Conservation (phyloP, 495 filamentous ascomycete species). For the Aspergillus homomorphus region DNA sequence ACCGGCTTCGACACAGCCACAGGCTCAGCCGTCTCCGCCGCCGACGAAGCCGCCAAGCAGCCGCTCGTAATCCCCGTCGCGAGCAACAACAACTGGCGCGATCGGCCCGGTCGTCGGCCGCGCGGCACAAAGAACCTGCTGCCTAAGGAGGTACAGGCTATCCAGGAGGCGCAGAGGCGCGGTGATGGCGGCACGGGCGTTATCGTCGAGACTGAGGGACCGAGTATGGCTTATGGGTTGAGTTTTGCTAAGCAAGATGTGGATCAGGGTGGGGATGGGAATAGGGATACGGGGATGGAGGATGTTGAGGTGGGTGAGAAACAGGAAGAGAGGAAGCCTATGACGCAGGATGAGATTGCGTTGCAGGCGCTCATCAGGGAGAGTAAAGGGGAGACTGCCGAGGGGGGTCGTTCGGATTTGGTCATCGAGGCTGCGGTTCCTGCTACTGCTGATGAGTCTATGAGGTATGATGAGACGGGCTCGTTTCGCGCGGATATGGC, state of each 20-base stretch:
- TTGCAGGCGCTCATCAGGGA: constrained; percentile 68
- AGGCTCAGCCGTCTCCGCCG: constrained; percentile 51
- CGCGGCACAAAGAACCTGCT: constrained; percentile 52
- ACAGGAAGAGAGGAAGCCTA: constrained; percentile 27
- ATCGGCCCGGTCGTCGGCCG: constrained; percentile 45
- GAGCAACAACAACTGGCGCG: constrained; percentile 71
- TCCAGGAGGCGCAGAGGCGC: constrained; percentile 36
- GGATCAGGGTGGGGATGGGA: constrained; percentile 24
- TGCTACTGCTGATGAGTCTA: constrained; percentile 27
- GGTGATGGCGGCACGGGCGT: constrained; percentile 25
- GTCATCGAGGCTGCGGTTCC: constrained; percentile 50
- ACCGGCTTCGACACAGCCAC: constrained; percentile 57
- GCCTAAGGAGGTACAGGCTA: constrained; percentile 49
- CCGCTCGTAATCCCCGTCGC: constrained; percentile 63
- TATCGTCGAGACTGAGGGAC: constrained; percentile 37
- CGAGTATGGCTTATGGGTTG: constrained; percentile 45
- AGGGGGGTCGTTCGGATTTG: constrained; percentile 50
- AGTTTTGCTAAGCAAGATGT: constrained; percentile 34
- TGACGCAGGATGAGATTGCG: constrained; percentile 72
- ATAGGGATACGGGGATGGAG: constrained; percentile 14
- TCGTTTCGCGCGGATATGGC: constrained; percentile 66
- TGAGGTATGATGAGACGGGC: constrained; percentile 57
- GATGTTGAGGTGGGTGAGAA: constrained; percentile 26
- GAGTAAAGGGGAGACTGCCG: constrained; percentile 45
- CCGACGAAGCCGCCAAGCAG: constrained; percentile 35